Base-by-base conservation (phyloP, 768 basidiomycete genomes). In the Trametes cingulata region DNA sequence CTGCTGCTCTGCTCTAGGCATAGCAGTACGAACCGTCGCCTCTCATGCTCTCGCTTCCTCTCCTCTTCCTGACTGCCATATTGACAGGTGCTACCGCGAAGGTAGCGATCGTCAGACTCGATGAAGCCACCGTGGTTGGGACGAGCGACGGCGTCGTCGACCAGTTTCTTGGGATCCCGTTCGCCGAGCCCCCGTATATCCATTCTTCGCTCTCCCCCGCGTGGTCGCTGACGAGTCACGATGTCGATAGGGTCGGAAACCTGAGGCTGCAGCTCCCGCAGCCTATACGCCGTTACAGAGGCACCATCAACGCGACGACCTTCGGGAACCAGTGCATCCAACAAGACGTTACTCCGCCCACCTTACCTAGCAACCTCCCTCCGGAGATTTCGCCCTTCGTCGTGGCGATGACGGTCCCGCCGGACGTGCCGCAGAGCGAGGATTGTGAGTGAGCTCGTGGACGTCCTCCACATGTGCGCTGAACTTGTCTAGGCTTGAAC, bases 91-190 rank as follows among this genome's bases (percentile, higher is more conserved):
- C 19, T 36, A 43, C 45, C 22, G 17, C 29, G 15, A 54, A 37
- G 27, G n/a, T 24, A 12, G 15, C 49, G 3, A 22, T 19, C 5
- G 7, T 25, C 37, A 24, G 2, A 13, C 22, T 17, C 22, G 79
- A 80, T 62, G 61, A 71, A 46, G 82, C 74, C 3, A 80, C 76
- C 0, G 76, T 84, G 68, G 72, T 72, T n/a, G 83, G 83, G 15
- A 64, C 59, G 17, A 65, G 68, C 9, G 69, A 68, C 35, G 75
- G 75, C 3, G 58, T 58, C 2, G 65, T 73, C 12, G 68, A 76
- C 10, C 73, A 75, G 57, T 85, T 80, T 64, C 69, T 82, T 2
- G 82, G 83, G 2, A 82, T 85, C 39, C 84, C 83, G 1, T 85
- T 81, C 55, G 83, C 82, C 14, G 61, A 78, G 66, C 79, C 84